A percentile compares a stretch with the other conserved stretches of the same genome.
These are phyloP conservation scores for Claviceps cyperi DNA, from an alignment of 2,329 filamentous ascomycete genomes.

Conservation along the genomic window DNA sequence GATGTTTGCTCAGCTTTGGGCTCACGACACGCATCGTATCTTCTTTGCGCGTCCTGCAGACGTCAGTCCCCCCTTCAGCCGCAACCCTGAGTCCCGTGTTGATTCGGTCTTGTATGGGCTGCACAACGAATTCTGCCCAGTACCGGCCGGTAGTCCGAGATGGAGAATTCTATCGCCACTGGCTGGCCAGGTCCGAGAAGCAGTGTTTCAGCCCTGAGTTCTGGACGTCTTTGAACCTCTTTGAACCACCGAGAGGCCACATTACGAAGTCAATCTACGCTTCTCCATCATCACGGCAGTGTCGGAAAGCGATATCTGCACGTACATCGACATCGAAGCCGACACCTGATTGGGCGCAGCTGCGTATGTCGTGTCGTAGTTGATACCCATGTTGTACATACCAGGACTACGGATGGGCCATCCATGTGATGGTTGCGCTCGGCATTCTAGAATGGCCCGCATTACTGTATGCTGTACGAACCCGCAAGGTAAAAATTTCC, in stretches of 20 bases:
- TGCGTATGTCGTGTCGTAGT: background rate
- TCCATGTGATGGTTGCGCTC: background rate
- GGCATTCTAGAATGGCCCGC: background rate
- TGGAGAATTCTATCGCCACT: background rate
- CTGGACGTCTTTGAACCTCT: background rate
- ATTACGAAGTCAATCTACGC: background rate
- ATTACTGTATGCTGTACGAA: background rate
- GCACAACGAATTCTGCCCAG: background rate
- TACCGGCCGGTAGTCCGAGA: background rate
- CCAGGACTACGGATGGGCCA: background rate
- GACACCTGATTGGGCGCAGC: background rate
- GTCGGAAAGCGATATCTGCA: background rate
- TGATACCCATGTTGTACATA: background rate
- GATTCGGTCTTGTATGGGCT: background rate
- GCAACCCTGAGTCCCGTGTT: background rate
- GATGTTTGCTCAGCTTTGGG: background rate
- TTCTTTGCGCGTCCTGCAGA: background rate
- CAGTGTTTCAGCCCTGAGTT: background rate
- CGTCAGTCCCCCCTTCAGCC: background rate
- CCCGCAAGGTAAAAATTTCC: background rate
- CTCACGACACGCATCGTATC: background rate
- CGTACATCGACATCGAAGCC: background rate
- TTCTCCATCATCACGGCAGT: background rate
- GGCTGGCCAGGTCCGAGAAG: background rate
- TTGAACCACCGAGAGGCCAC: background rate